Evolutionary conservation across 2,329 filamentous ascomycete species (phyloP), one percentile per base, ranked within the genome.

Genomic region (Orbilia oligospora): DNA sequence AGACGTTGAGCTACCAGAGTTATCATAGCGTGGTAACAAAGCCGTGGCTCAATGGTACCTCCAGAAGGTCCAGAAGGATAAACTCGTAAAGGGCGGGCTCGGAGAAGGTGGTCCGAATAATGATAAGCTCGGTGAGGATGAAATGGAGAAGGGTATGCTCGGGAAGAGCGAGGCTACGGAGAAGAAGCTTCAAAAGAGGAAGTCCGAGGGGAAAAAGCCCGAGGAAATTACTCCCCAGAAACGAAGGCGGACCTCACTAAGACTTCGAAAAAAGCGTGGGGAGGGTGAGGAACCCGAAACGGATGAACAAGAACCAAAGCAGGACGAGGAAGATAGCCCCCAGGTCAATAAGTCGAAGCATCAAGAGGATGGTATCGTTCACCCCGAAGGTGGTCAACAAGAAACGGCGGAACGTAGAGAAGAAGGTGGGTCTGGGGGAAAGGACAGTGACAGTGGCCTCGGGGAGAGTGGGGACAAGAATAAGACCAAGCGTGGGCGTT

Each of bases 1-100:
- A 18, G 68, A 69, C n/a, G 75, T 78, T 12, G 58, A 78, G 38
- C 41, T 78, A 20, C 68, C 68, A 20, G 63, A 20, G 33, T 44
- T 61, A 44, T 61, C 56, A 44, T 61, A 61, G 56, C 33, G 22
- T 27, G 56, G 22, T 41, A 27, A 61, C 12, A 9, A 2, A 6
- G 8, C 3, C 1, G 20, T 44, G 10, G 33, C 12, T 44, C 33
- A 1, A 4, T n/a, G n/a, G n/a, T n/a, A 0, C 3, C 12, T 44
- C 56, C 16, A 20, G n/a, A 16, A 38, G n/a, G n/a, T n/a, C n/a
- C n/a, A n/a, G n/a, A n/a, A 22, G 30, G 12, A 41, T 41, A 41
- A 41, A 41, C 38, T 41, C 12, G 38, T 14, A 14, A 14, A 38
- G 12, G 12, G 2, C 12, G 36, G 2, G 12, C 36, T 14, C 12